Base-by-base conservation (phyloP, 345 rosid genomes). In the Lagerstroemia speciosa region DNA sequence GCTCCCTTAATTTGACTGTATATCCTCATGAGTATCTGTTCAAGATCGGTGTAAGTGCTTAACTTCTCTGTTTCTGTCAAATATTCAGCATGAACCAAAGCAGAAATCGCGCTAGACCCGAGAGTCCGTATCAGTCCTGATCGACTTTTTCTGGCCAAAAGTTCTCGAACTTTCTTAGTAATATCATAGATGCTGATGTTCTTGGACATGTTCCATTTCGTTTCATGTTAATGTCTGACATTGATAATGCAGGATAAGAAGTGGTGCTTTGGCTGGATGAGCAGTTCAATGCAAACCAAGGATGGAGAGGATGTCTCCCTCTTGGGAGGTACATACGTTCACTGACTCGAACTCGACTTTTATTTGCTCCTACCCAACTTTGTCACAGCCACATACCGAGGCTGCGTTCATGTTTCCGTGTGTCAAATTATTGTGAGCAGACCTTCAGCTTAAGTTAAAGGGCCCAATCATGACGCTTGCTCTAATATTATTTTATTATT, bases 211-310 rank as follows among this genome's bases (percentile, higher is more conserved):
- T 22, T 52, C 27, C 1, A 52, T 24, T 52, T n/a, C 24, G 53
- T 48, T 22, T n/a, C 11, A 52, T 52, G 27, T n/a, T 8, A 52
- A 2, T 7, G 58, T n/a, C n/a, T n/a, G n/a, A n/a, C n/a, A n/a
- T n/a, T n/a, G n/a, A n/a, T 73, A 33, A 40, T 57, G 66, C 85
- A 93, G 98, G 78, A 84, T 1, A 74, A 79, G 26, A 34, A 55
- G 8, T 91, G 88, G 85, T 93, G 98, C 75, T 70, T 93, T 15
- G 98, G 98, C 74, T 93, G 97, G 96, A 88, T 83, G 78, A 81
- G 72, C 38, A 81, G 90, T 57, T 87, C 80, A 60, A 15, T 82
- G 79, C 84, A 85, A 73, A 78, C 89, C 63, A 81, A 73, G 72
- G 91, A 89, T 60, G 84, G 90, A 46, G 72, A 69, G 72, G 86